Percentiles rank a stretch among this genome's conserved stretches.
Evolutionary conservation across 345 rosid genomes (phyloP).

Genomic region (Lagerstroemia speciosa): DNA sequence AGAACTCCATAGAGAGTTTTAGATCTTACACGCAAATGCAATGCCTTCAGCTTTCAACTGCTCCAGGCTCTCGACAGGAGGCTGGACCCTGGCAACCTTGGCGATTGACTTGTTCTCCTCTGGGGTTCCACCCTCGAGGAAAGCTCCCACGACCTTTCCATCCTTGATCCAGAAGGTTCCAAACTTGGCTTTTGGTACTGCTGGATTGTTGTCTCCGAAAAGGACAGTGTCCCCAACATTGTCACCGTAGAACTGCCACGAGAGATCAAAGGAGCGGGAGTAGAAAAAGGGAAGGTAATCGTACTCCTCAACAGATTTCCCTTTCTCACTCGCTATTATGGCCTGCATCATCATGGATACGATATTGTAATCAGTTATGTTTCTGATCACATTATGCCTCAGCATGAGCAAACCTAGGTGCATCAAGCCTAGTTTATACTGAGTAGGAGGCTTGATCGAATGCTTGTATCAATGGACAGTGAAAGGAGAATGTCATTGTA

Average conservation of each 20-base stretch:
- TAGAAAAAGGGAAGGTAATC: conserved; percentile 96
- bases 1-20: conserved; percentile 9
- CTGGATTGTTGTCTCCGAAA: conserved; percentile 63
- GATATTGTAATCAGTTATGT: too few species aligned
- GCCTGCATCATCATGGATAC: conserved; percentile 30
- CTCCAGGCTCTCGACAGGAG: conserved; percentile 49
- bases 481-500: conserved; percentile 12
- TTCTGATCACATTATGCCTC: too few species aligned
- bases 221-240: conserved; percentile 81
- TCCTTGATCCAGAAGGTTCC: conserved; percentile 90
- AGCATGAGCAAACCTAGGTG: not conserved
- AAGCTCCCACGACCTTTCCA: conserved; percentile 81
- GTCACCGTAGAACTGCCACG: conserved; percentile 99
- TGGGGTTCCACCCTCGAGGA: conserved; percentile 80
- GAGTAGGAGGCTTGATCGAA: not conserved
- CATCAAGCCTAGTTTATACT: not conserved
- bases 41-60: conserved; percentile 58
- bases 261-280: conserved; percentile 82
- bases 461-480: not conserved
- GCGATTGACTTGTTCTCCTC: conserved; percentile 92
- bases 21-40: conserved; percentile 74
- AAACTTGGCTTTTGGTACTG: conserved; percentile 56
- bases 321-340: conserved; percentile 65
- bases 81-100: conserved; percentile 69
- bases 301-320: conserved; percentile 58